phyloP scores from a whole-genome alignment of 176 grass and related monocot species.

The Cenchrus americanus region DNA sequence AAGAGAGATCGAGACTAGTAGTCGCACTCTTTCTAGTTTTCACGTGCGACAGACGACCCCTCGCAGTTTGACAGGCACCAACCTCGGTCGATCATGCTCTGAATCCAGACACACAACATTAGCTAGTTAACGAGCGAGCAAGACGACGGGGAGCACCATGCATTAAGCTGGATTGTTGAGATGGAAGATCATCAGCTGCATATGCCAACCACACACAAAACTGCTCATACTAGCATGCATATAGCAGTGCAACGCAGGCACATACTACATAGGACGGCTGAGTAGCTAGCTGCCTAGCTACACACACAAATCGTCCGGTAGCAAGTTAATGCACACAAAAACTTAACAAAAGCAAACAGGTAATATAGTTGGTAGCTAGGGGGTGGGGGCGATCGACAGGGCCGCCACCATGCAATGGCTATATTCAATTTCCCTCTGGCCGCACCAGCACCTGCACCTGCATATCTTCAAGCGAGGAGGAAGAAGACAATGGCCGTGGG shows the following conservation, averaged over 20 bases:
- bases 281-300: neutral
- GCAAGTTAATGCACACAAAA: conserved; percentile 39
- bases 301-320: neutral
- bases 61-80: neutral
- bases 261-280: neutral
- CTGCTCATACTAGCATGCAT: neutral
- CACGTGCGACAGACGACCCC: neutral
- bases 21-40: neutral
- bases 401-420: neutral
- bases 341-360: conserved; percentile 48
- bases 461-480: neutral
- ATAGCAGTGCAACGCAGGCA: neutral
- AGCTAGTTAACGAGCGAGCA: neutral
- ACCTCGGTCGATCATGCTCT: neutral
- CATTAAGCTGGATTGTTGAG: neutral
- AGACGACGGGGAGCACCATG: neutral
- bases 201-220: neutral
- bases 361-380: conserved; percentile 49
- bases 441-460: no score
- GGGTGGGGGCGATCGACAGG: neutral
- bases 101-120: neutral
- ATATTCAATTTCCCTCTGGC: conserved; percentile 1
- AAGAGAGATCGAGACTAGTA: neutral
- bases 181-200: neutral
- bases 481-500: conserved; percentile 43